Percentiles rank a stretch among this genome's conserved stretches.
Conservation (phyloP, 2,329 filamentous ascomycete species). For the Fusarium domesticum region DNA sequence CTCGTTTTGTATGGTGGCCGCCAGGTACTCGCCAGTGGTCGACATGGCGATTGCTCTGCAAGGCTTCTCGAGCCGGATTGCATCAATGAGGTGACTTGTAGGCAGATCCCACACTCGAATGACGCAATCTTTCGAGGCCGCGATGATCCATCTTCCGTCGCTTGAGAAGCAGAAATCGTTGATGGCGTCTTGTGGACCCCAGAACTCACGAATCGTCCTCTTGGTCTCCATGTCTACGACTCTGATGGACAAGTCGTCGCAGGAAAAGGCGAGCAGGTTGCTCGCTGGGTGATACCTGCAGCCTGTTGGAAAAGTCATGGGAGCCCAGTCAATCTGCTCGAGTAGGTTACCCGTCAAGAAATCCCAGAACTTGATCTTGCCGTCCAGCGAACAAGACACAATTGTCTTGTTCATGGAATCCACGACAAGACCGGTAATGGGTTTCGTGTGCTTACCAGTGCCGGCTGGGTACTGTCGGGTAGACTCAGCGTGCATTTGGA, state of each 20-base stretch:
- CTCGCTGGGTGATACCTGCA: slow-evolving; percentile 79
- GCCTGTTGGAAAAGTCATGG: slow-evolving; percentile 69
- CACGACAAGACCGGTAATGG: slow-evolving; percentile 81
- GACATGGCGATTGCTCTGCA: slow-evolving; percentile 89
- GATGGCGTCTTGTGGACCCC: slow-evolving; percentile 71
- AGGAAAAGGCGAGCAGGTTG: slow-evolving; percentile 83
- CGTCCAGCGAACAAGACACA: slow-evolving; percentile 84
- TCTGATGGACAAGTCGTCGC: slow-evolving; percentile 83
- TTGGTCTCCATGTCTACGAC: slow-evolving; percentile 88
- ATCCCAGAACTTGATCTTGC: slow-evolving; percentile 97
- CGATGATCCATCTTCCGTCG: slow-evolving; percentile 90
- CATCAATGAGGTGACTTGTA: slow-evolving; percentile 92
- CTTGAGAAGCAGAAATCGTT: slow-evolving; percentile 87
- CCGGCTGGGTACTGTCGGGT: slow-evolving; percentile 45
- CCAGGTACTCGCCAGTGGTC: slow-evolving; percentile 87
- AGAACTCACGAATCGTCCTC: slow-evolving; percentile 88
- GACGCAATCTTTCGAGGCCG: slow-evolving; percentile 75
- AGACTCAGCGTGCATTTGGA: slow-evolving; percentile 49
- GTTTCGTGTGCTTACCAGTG: slow-evolving; percentile 72
- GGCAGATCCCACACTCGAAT: slow-evolving; percentile 92
- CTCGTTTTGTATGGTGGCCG: slow-evolving; percentile 76
- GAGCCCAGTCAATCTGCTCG: slow-evolving; percentile 78
- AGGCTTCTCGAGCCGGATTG: slow-evolving; percentile 72
- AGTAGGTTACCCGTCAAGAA: slow-evolving; percentile 78
- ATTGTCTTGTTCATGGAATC: slow-evolving; percentile 86